Percentiles rank a stretch among this genome's conserved stretches.
These are phyloP conservation scores for Colletotrichum lindemuthianum DNA, from an alignment of 2,329 filamentous ascomycete genomes.

Conservation along the genomic window DNA sequence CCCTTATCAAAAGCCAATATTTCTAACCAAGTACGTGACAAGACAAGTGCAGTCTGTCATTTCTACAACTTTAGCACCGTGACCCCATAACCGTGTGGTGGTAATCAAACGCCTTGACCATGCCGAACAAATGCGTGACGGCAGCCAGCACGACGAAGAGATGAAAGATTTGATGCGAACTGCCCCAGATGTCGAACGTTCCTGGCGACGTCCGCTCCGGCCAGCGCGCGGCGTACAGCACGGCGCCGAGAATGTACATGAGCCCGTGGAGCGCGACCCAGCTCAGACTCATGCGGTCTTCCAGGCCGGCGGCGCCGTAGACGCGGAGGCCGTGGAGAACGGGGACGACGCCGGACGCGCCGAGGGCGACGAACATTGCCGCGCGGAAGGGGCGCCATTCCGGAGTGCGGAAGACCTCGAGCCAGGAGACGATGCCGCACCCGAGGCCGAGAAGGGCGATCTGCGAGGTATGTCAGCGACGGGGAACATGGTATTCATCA, in stretches of 20 bases:
- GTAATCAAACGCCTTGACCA: conserved; percentile 87
- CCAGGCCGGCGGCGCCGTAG: conserved; percentile 74
- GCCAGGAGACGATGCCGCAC: conserved; percentile 80
- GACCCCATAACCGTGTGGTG: conserved; percentile 72
- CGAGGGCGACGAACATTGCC: conserved; percentile 88
- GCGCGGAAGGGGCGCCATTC: conserved; percentile 86
- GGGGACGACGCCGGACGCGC: conserved; percentile 84
- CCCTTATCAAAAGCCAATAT: conserved; percentile 24
- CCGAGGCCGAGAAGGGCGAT: conserved; percentile 81
- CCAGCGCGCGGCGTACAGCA: conserved; percentile 85
- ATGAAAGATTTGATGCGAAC: conserved; percentile 97
- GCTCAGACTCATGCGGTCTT: conserved; percentile 79
- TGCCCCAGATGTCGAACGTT: conserved; percentile 88
- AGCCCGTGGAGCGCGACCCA: conserved; percentile 84
- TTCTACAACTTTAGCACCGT: conserved; percentile 51
- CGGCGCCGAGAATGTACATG: conserved; percentile 87
- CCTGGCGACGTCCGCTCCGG: conserved; percentile 85
- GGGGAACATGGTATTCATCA: not conserved
- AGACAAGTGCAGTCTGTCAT: not conserved
- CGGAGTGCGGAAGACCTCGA: conserved; percentile 86
- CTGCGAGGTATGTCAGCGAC: conserved; percentile 53
- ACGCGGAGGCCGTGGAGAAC: conserved; percentile 78
- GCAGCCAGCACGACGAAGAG: conserved; percentile 87
- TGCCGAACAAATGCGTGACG: conserved; percentile 80
- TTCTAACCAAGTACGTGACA: conserved; percentile 10